Evolutionary conservation across 345 rosid genomes (phyloP), one percentile per base, ranked within the genome.

Genomic region (Citropsis articulata): DNA sequence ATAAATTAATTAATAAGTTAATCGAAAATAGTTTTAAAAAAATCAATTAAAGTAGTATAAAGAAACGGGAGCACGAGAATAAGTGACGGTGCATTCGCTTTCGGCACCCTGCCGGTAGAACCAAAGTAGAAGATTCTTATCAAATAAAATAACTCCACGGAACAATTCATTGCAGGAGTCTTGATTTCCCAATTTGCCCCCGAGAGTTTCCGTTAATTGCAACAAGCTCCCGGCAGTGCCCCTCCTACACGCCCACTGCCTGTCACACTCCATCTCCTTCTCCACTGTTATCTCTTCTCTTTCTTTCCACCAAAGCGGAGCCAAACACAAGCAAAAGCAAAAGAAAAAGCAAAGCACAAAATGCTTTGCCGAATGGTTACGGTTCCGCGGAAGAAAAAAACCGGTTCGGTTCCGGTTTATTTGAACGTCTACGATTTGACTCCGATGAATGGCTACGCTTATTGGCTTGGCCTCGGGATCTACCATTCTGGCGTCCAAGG

Each of bases 401-500:
- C 71, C 63, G 97, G 98, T 62, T 77, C 85, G 24, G 85, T 93
- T 61, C 98, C 94, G 79, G 99, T 95, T 84, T 93, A 92, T 81
- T 81, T 95, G 85, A 95, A 95, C 85, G 99, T 93, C 21, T 95
- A 95, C 82, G 99, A 95, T 83, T 84, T 95, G 81, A 93, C 99
- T 48, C 91, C 99, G 53, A 89, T 93, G 71, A 95, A 95, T 83
- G 98, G 91, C 55, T 95, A 95, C 74, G 98, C 98, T 68, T 95
- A 95, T 71, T 95, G 99, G 99, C 69, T 95, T 27, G 98, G 99
- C 27, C 98, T 95, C 62, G 97, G 99, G 69, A 86, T 95, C 75
- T 95, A 93, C 83, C 99, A 95, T 85, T 95, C 98, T 55, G 98
- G 99, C 57, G 98, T 95, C n/a, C 96, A 93, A 87, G 94, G 98